These are phyloP conservation scores for Polychytrium aggregatum DNA, from an alignment of 192 early-diverging fungal genomes.

Conservation along the genomic window DNA sequence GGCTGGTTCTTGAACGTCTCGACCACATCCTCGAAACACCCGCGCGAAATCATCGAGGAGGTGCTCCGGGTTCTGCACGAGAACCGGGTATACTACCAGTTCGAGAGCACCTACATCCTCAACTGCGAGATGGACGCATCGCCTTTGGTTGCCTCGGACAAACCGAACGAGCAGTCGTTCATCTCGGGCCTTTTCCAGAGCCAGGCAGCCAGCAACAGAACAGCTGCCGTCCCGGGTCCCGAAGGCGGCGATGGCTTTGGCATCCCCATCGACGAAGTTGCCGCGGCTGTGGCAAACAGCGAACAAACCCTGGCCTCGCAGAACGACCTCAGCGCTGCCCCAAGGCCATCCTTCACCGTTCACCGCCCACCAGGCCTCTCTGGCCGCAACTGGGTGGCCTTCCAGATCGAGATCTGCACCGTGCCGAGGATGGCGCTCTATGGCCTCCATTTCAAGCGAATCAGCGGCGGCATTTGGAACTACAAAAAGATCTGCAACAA, in stretches of 20 bases:
- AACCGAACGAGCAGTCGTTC: no score
- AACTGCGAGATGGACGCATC: slow-evolving; percentile 18
- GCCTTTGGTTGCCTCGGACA: slow-evolving; percentile 4
- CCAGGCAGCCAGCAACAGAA: background rate
- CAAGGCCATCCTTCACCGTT: no score
- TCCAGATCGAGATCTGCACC: slow-evolving; percentile 32
- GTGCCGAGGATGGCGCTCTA: slow-evolving; percentile 18
- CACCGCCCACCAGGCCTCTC: no score
- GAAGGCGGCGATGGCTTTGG: no score
- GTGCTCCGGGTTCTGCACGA: slow-evolving; percentile 10
- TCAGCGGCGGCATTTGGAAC: slow-evolving; percentile 38
- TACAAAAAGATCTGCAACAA: slow-evolving; percentile 42
- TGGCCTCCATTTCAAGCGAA: slow-evolving; percentile 36
- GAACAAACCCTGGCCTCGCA: no score
- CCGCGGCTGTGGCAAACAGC: no score
- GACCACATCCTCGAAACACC: slow-evolving; percentile 26
- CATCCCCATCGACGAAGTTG: no score
- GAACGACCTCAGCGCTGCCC: no score
- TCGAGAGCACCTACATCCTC: slow-evolving; percentile 8
- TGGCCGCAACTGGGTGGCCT: slow-evolving; percentile 8
- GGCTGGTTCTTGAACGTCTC: slow-evolving; percentile 39
- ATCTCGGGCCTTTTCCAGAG: no score
- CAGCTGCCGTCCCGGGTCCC: no score
- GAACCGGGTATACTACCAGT: slow-evolving; percentile 1
- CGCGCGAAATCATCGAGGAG: slow-evolving; percentile 20